These are phyloP conservation scores for Cornus florida DNA, from an alignment of 148 eudicot species.

Conservation along the genomic window DNA sequence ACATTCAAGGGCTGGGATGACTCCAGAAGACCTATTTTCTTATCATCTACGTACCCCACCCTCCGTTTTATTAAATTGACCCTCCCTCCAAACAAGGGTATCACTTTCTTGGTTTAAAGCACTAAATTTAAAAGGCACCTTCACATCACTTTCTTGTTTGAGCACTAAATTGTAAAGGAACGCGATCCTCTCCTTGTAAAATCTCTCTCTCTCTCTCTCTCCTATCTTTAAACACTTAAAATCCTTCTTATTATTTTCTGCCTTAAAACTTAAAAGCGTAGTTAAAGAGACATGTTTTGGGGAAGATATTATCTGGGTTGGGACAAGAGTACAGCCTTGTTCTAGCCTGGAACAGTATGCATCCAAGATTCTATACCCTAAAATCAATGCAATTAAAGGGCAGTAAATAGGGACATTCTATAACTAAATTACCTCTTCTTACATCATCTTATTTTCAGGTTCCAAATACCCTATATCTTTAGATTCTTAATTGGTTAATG, in stretches of 20 bases:
- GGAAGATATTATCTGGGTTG: neutral
- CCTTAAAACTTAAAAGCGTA: neutral
- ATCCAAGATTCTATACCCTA: neutral
- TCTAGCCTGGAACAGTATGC: neutral
- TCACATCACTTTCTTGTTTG: neutral
- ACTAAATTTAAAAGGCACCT: neutral
- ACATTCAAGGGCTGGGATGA: too few species aligned
- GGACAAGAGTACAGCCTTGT: neutral
- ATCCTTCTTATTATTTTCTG: neutral
- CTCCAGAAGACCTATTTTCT: too few species aligned
- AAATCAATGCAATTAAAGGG: neutral
- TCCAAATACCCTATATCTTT: neutral
- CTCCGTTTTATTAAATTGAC: neutral
- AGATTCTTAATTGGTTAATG: too few species aligned
- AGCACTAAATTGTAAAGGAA: neutral
- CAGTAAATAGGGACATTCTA: neutral
- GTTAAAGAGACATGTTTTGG: neutral
- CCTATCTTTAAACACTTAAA: neutral
- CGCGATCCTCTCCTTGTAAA: neutral
- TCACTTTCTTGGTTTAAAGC: neutral
- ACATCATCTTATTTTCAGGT: neutral
- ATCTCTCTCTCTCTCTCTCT: slow-evolving; percentile 1
- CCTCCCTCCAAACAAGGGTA: neutral
- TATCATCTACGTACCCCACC: neutral
- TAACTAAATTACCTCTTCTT: neutral